A percentile compares a stretch with the other conserved stretches of the same genome.
These are phyloP conservation scores for Cucurbita argyrosperma DNA, from an alignment of 306 rosid species.

Conservation along the genomic window DNA sequence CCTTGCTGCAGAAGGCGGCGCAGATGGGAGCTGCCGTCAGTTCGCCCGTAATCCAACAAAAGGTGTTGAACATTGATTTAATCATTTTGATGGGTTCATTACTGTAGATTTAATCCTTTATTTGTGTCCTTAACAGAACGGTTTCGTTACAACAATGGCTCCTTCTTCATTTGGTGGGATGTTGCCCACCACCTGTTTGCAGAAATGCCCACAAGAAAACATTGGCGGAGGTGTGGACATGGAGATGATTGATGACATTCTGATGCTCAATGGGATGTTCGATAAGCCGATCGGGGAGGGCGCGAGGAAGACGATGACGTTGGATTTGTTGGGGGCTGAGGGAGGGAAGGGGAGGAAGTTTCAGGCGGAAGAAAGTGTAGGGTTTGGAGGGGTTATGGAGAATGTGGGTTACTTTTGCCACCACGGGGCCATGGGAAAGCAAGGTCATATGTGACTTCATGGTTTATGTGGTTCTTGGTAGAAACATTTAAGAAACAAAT, in stretches of 20 bases:
- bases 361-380: constrained; percentile 12
- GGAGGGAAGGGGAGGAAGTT: constrained; percentile 9
- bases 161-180: constrained; percentile 30
- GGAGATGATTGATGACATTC: background rate
- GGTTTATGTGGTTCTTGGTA: background rate
- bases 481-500: background rate
- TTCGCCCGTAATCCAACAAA: background rate
- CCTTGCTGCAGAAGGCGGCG: constrained; percentile 65
- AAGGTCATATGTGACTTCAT: background rate
- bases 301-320: constrained; percentile 23
- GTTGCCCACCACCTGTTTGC: background rate
- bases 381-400: constrained; percentile 29
- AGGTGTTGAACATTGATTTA: background rate
- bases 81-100: too few species aligned
- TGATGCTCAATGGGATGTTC: background rate
- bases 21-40: constrained; percentile 69
- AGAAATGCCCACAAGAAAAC: constrained; percentile 5
- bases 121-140: background rate
- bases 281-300: background rate
- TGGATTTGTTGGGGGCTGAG: constrained; percentile 66
- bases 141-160: constrained; percentile 24
- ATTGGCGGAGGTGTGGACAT: background rate
- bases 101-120: background rate
- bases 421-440: background rate
- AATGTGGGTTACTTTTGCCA: background rate